A percentile compares a stretch with the other conserved stretches of the same genome.
phyloP scores from a whole-genome alignment of 352 stramenopile genomes.

The Globisporangium acanthophoron region DNA sequence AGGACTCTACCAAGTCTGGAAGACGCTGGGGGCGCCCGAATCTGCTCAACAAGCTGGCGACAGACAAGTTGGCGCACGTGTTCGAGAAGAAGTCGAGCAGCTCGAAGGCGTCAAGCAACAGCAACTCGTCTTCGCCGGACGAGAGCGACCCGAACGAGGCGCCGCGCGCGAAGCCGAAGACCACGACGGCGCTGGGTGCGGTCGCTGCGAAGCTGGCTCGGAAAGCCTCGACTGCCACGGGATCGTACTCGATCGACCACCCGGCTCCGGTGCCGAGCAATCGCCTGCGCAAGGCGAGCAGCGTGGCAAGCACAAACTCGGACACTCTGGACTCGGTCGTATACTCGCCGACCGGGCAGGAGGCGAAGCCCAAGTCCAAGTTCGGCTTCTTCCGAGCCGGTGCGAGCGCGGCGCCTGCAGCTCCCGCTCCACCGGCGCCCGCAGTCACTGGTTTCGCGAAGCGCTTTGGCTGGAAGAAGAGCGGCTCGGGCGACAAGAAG shows the following conservation, averaged over 20 bases:
- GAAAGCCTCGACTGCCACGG: constrained; percentile 3
- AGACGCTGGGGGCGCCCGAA: constrained; percentile 14
- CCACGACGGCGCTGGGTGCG: constrained; percentile 6
- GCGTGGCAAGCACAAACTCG: constrained; percentile 6
- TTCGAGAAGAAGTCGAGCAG: constrained; percentile 17
- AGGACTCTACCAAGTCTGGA: constrained; percentile 3
- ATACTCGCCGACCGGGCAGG: constrained; percentile 10
- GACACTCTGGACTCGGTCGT: constrained; percentile 12
- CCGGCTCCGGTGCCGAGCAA: constrained; percentile 11
- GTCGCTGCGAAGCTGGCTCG: constrained; percentile 12
- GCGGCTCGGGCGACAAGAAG: not conserved
- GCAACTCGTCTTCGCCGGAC: constrained; percentile 11
- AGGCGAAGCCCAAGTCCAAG: constrained; percentile 14
- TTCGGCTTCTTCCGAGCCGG: constrained; percentile 10
- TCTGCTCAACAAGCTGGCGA: constrained; percentile 16
- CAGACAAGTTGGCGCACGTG: constrained; percentile 10
- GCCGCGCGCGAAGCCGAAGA: not conserved
- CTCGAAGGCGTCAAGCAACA: constrained; percentile 11
- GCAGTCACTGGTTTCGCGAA: constrained; percentile 11
- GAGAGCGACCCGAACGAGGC: constrained; percentile 5
- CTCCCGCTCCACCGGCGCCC: not conserved
- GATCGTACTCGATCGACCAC: constrained; percentile 10
- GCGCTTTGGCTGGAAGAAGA: constrained; percentile 20
- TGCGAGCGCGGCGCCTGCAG: constrained; percentile 1
- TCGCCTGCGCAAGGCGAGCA: constrained; percentile 16